Evolutionary conservation across 164 flowering plant genomes (phyloP).

Genomic region (Annona cherimola): DNA sequence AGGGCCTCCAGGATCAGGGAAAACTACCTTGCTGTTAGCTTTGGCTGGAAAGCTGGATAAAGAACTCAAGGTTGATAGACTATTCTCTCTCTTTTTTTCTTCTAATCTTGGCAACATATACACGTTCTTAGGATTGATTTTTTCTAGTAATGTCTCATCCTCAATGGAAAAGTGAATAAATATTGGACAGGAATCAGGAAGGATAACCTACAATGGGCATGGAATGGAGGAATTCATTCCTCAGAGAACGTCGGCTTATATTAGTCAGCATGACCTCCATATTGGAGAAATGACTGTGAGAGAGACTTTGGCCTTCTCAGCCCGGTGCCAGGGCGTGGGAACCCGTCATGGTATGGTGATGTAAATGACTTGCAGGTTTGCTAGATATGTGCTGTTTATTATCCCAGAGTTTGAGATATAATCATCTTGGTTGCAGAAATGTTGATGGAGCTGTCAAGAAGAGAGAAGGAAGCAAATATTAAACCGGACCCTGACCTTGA

Average conservation of each 20-base stretch:
- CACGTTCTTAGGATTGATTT: background rate
- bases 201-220: constrained; percentile 69
- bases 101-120: background rate
- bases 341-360: constrained; percentile 34
- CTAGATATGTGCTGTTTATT: background rate
- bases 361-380: background rate
- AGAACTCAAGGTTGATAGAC: constrained; percentile 32
- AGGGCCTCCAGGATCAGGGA: constrained; percentile 35
- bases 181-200: constrained; percentile 39
- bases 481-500: constrained; percentile 32
- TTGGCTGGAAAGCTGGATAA: constrained; percentile 40
- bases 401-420: background rate
- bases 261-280: constrained; percentile 58
- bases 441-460: constrained; percentile 26
- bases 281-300: constrained; percentile 59
- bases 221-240: constrained; percentile 65
- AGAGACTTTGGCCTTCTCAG: constrained; percentile 54
- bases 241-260: constrained; percentile 57
- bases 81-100: background rate
- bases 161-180: background rate
- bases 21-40: constrained; percentile 30
- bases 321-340: constrained; percentile 65
- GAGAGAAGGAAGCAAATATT: constrained; percentile 24
- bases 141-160: background rate
- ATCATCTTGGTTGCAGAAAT: constrained; percentile 16